These are phyloP conservation scores for Pezicula carpinea DNA, from an alignment of 2,329 filamentous ascomycete genomes.

Conservation along the genomic window DNA sequence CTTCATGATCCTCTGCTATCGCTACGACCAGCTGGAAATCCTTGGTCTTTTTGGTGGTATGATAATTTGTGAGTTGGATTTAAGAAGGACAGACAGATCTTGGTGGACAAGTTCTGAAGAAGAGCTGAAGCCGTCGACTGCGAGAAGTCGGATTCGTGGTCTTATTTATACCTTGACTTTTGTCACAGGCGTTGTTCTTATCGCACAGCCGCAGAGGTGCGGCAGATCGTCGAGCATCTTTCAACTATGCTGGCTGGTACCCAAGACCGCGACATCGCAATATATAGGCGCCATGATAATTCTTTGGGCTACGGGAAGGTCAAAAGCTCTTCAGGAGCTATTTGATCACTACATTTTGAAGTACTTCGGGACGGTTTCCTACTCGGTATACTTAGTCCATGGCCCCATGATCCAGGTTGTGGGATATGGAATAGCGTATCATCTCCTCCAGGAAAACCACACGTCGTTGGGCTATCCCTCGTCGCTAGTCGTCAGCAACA, in stretches of 20 bases:
- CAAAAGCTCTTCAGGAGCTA: conserved; percentile 29
- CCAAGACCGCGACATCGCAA: too few relatives aligned
- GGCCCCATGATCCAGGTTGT: conserved; percentile 37
- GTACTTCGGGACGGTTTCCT: conserved; percentile 49
- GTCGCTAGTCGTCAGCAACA: conserved; percentile 29
- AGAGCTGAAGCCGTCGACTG: too few relatives aligned
- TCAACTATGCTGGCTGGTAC: too few relatives aligned
- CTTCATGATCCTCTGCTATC: conserved; percentile 3
- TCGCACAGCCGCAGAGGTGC: too few relatives aligned
- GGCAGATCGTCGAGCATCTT: too few relatives aligned
- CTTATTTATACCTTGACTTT: too few relatives aligned
- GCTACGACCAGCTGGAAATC: conserved; percentile 1
- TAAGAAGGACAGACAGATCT: too few relatives aligned
- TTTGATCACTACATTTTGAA: conserved; percentile 42
- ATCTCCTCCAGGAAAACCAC: neutral
- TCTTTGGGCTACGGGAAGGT: neutral
- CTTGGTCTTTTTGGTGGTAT: too few relatives aligned
- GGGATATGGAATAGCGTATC: neutral
- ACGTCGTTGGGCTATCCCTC: conserved; percentile 20
- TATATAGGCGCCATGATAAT: neutral
- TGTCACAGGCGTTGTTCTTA: too few relatives aligned
- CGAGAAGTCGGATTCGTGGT: too few relatives aligned
- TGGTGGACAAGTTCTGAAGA: too few relatives aligned
- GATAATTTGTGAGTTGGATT: too few relatives aligned
- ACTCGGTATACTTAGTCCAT: conserved; percentile 50